A percentile compares a stretch with the other conserved stretches of the same genome.
Conservation (phyloP, 2,329 filamentous ascomycete species). For the Monilinia laxa region DNA sequence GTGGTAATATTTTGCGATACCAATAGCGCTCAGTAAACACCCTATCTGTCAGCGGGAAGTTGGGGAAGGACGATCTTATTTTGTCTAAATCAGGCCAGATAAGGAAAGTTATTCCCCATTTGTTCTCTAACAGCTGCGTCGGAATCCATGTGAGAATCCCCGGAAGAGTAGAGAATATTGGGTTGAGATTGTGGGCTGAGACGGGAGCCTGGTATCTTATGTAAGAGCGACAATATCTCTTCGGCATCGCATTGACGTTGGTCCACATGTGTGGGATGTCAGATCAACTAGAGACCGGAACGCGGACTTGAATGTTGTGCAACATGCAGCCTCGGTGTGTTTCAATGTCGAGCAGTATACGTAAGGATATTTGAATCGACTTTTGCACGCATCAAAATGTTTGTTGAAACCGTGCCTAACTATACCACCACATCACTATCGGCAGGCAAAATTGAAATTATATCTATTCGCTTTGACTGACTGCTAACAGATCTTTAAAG, state of each 20-base stretch:
- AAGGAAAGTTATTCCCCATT: background rate
- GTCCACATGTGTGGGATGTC: conserved; percentile 2
- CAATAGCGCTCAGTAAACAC: background rate
- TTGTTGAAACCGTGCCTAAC: no score
- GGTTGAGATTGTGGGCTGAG: background rate
- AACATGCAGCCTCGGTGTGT: background rate
- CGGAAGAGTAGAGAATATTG: background rate
- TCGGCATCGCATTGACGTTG: background rate
- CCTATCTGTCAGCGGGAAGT: background rate
- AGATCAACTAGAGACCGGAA: background rate
- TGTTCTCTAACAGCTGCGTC: background rate
- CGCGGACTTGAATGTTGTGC: background rate
- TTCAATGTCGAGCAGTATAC: background rate
- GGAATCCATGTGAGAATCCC: background rate
- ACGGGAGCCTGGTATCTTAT: background rate
- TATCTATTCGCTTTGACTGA: no score
- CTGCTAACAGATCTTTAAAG: no score
- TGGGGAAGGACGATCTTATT: background rate
- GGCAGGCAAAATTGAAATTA: no score
- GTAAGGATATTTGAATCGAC: background rate
- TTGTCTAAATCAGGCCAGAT: background rate
- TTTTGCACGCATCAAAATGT: background rate
- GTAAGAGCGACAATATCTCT: background rate
- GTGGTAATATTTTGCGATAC: background rate
- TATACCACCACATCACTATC: background rate